These are phyloP conservation scores for Fusarium goolgardi DNA, from an alignment of 2,329 filamentous ascomycete species.

Conservation along the genomic window DNA sequence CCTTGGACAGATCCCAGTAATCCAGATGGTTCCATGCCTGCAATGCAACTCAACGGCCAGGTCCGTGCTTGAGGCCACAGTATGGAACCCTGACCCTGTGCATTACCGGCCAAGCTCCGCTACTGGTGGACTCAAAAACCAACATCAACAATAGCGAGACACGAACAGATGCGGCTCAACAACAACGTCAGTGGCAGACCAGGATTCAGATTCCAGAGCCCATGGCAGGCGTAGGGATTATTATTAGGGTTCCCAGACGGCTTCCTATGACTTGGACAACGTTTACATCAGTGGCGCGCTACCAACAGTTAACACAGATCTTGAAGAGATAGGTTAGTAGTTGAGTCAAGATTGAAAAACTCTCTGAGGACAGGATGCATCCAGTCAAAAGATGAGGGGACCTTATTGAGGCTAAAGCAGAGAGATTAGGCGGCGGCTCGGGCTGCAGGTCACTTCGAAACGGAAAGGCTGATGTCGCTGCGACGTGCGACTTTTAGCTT, in stretches of 20 bases:
- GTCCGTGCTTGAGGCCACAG: conserved; percentile 30
- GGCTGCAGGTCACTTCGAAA: conserved; percentile 27
- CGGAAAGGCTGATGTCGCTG: conserved; percentile 23
- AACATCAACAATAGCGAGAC: conserved; percentile 8
- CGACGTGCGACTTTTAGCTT: conserved; percentile 36
- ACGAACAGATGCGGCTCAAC: conserved; percentile 37
- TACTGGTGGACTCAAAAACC: conserved; percentile 31
- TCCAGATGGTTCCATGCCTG: conserved; percentile 35
- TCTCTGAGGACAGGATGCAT: conserved; percentile 38
- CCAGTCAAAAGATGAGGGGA: conserved; percentile 26
- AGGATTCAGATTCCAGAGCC: conserved; percentile 19
- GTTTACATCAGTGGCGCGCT: conserved; percentile 19
- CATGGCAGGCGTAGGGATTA: not conserved
- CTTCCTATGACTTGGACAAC: not conserved
- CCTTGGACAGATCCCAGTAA: conserved; percentile 21
- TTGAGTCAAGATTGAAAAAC: conserved; percentile 8
- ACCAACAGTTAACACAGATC: conserved; percentile 7
- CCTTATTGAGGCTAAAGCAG: conserved; percentile 32
- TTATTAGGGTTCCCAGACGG: not conserved
- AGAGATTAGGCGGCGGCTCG: conserved; percentile 31
- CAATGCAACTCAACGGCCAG: conserved; percentile 22
- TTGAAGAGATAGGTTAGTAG: not conserved
- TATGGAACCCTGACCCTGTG: conserved; percentile 23
- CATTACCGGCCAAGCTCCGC: conserved; percentile 31
- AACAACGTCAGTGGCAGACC: conserved; percentile 34